Evolutionary conservation across 164 flowering plant genomes (phyloP).

Genomic region (Aristolochia contorta): DNA sequence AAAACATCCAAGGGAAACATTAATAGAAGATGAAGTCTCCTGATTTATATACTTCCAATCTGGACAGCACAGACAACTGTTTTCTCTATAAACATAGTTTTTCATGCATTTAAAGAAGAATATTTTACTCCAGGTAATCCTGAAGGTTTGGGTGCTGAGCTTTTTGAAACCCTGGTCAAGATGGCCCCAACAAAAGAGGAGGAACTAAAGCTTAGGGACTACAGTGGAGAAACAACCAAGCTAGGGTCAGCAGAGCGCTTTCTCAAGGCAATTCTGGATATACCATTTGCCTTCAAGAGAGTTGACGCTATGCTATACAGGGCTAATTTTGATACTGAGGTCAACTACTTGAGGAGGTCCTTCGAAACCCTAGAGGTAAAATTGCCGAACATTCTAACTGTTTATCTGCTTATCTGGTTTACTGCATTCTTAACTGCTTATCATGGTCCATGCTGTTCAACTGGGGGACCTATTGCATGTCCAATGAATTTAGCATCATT

Average conservation of each 20-base stretch:
- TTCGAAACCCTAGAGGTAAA: constrained; percentile 88
- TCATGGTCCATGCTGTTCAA: too few relatives aligned
- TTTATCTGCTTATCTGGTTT: neutral
- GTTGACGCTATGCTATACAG: constrained; percentile 94
- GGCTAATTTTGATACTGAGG: constrained; percentile 86
- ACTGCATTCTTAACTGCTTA: neutral
- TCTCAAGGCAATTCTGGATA: constrained; percentile 71
- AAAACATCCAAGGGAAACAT: too few relatives aligned
- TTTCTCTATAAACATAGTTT: too few relatives aligned
- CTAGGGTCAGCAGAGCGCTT: constrained; percentile 94
- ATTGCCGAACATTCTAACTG: constrained; percentile 3
- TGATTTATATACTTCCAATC: too few relatives aligned
- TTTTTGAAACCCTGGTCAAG: constrained; percentile 86
- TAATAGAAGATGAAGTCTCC: too few relatives aligned
- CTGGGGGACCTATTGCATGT: too few relatives aligned
- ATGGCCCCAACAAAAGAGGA: constrained; percentile 99
- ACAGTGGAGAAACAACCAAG: constrained; percentile 64
- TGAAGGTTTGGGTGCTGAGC: constrained; percentile 80
- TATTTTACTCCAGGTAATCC: constrained; percentile 50
- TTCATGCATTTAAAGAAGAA: neutral
- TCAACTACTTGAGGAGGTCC: constrained; percentile 68
- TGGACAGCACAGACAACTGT: too few relatives aligned
- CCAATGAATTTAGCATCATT: too few relatives aligned
- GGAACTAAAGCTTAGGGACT: constrained; percentile 80
- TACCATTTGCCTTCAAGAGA: constrained; percentile 92